phyloP scores from a whole-genome alignment of 2,329 filamentous ascomycete species.

The Knoxdaviesia proteae region DNA sequence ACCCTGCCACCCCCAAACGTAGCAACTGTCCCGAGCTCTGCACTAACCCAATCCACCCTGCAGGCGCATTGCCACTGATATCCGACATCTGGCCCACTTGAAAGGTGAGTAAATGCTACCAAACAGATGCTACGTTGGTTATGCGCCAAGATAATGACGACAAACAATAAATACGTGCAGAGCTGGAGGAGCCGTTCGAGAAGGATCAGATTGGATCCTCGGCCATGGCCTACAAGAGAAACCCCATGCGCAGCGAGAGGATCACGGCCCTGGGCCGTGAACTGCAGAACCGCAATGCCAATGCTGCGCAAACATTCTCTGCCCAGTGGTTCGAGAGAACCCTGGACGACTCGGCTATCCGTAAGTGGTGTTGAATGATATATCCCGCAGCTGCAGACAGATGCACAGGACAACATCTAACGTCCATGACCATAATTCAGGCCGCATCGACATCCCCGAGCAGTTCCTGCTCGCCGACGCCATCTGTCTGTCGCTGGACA shows the following conservation, averaged over 20 bases:
- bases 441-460: conserved; percentile 41
- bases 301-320: conserved; percentile 12
- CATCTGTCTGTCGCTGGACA: conserved; percentile 45
- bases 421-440: too few relatives aligned
- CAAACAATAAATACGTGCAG: not conserved
- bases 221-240: conserved; percentile 31
- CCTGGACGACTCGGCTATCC: conserved; percentile 56
- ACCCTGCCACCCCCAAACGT: too few relatives aligned
- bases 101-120: conserved; percentile 49
- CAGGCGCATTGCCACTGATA: conserved; percentile 48
- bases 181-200: conserved; percentile 48
- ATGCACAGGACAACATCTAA: too few relatives aligned
- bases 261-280: conserved; percentile 24
- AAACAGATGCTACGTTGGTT: conserved; percentile 17
- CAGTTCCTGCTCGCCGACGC: conserved; percentile 47
- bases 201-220: conserved; percentile 54
- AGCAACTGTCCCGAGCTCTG: too few relatives aligned
- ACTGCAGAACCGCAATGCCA: conserved; percentile 18
- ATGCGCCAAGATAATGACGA: not conserved
- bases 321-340: conserved; percentile 35
- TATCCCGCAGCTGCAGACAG: too few relatives aligned
- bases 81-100: conserved; percentile 50
- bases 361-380: conserved; percentile 13
- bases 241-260: conserved; percentile 27
- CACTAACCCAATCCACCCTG: conserved; percentile 10